Evolutionary conservation across 179 eudicot species (phyloP), one percentile per base, ranked within the genome.

Genomic region (Silene coronaria): DNA sequence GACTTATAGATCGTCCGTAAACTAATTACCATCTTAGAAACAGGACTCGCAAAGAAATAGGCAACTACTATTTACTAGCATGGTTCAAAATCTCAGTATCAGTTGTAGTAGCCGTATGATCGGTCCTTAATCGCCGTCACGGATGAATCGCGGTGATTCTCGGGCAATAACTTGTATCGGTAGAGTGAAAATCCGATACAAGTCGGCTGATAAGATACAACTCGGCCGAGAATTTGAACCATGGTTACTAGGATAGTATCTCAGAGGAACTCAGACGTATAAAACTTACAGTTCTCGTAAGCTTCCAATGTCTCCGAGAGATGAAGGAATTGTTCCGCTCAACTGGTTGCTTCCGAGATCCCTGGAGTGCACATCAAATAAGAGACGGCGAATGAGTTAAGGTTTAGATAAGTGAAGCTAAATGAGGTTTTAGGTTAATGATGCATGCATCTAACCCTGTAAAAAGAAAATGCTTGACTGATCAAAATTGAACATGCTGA

Each of bases 261-360:
- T 66, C 67, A n/a, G 64, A 45, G 72, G n/a, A 71, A 70, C 42
- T 77, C 68, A 53, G 55, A 5, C 4, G 13, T 14, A 14, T 70
- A 14, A 5, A 77, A 86, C 97, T 92, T 88, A 96, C 99, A 96
- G 85, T 83, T 96, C 96, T 46, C 70, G 86, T 83, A 96, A 78
- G 73, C 80, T 86, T 55, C 53, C 68, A 21, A 89, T 85, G 59
- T 80, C 84, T 85, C 89, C 97, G 57, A 96, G 89, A 48, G 96
- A 91, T 70, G 91, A 81, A 66, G 97, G 99, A 74, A 96, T 91
- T 55, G 82, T 76, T 78, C 97, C 97, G 81, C 63, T 80, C n/a
- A 96, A 85, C 51, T 70, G 82, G 82, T 96, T 96, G 75, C 85
- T 85, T 70, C 88, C 88, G 89, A 96, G 80, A 84, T 85, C 88